Base-by-base conservation (phyloP, 345 rosid species). In the Rhodamnia argentea region DNA sequence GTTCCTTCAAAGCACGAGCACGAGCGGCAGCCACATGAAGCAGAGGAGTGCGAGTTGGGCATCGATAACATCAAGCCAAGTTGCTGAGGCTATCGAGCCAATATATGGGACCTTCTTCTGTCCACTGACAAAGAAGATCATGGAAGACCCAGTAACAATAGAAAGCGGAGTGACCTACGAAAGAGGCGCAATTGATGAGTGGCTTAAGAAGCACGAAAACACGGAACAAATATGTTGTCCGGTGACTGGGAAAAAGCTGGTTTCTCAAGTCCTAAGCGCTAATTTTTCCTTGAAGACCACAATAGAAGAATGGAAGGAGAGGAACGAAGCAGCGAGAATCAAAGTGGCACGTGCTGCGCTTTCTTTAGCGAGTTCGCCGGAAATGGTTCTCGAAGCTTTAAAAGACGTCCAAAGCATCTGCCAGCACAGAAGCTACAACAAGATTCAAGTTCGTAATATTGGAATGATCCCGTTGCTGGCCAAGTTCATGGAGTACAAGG, bases 131-230 rank as follows among this genome's bases (percentile, higher is more conserved):
- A 94, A 92, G 91, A 91, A 93, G 76, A 74, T 95, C 81, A 96
- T 96, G 99, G 94, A 92, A 37, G 98, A 96, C 90, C 99, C 99
- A 26, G 98, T 96, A 55, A 94, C 95, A 85, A 75, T 92, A 54
- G 93, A 95, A 87, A 95, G 92, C 74, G 98, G 98, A 87, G 91
- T 92, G 55, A 96, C 99, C 23, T 96, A 89, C 87, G 99, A 96
- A 83, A 92, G 94, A 85, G 85, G 87, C 86, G 96, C 96, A 85
- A 91, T 96, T 82, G 84, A 85, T 24, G 89, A 92, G 59, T 96
- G 98, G 98, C 92, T 96, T 82, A 88, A 90, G 23, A 89, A 84
- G 82, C 94, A 86, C 32, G 85, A 83, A 75, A 85, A 90, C 85
- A 76, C 91, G 0, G 91, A 91, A 44, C 93, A 92, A 85, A 88